A percentile compares a stretch with the other conserved stretches of the same genome.
phyloP scores from a whole-genome alignment of 768 basidiomycete species.

The Kwoniella newhampshirensis region DNA sequence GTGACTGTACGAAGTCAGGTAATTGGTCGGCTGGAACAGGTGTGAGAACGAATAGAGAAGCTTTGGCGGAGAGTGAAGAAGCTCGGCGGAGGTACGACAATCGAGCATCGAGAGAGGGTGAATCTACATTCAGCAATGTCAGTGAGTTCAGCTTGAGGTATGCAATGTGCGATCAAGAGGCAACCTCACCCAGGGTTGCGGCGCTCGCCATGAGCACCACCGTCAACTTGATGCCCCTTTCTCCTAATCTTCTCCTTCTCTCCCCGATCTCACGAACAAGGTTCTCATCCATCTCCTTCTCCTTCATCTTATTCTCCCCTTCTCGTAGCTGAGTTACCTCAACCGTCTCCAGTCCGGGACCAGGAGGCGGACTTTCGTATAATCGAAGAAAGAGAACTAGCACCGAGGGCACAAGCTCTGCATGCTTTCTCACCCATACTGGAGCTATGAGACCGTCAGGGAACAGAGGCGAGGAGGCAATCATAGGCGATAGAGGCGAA shows the following conservation, averaged over 20 bases:
- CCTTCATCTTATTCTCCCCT: slow-evolving; percentile 56
- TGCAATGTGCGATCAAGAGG: not conserved
- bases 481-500: slow-evolving; percentile 91
- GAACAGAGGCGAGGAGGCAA: slow-evolving; percentile 79
- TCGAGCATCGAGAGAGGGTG: slow-evolving; percentile 75
- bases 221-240: slow-evolving; percentile 88
- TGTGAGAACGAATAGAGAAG: slow-evolving; percentile 89
- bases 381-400: slow-evolving; percentile 88
- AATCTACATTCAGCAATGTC: slow-evolving; percentile 70
- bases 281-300: slow-evolving; percentile 70
- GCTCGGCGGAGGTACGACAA: slow-evolving; percentile 83
- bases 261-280: slow-evolving; percentile 75
- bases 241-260: slow-evolving; percentile 74
- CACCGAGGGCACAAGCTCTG: slow-evolving; percentile 83
- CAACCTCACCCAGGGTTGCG: slow-evolving; percentile 71
- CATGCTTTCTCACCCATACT: slow-evolving; percentile 97
- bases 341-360: slow-evolving; percentile 57
- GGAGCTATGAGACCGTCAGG: slow-evolving; percentile 97
- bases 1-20: slow-evolving; percentile 70
- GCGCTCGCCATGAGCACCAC: slow-evolving; percentile 90
- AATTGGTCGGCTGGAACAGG: slow-evolving; percentile 85
- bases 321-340: slow-evolving; percentile 23
- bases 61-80: slow-evolving; percentile 84
- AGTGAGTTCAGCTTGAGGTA: too few relatives aligned
- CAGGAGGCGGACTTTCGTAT: slow-evolving; percentile 61